These are phyloP conservation scores for Solanum bukasovii DNA, from an alignment of 257 asterid genomes.

Conservation along the genomic window DNA sequence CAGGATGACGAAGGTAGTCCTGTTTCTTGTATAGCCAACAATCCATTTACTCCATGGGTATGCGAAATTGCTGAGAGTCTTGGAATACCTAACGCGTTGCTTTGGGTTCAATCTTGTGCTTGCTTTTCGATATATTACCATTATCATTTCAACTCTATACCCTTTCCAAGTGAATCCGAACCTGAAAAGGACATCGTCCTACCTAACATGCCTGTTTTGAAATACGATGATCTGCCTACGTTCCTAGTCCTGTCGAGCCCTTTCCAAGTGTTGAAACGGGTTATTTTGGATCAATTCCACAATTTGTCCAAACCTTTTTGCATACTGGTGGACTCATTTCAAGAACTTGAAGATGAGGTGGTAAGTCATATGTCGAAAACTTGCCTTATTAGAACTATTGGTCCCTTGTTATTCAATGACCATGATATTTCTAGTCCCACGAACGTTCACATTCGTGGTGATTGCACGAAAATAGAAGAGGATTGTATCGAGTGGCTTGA, in stretches of 20 bases:
- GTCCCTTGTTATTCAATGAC: neutral
- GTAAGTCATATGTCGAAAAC: neutral
- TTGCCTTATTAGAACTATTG: neutral
- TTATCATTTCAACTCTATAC: neutral
- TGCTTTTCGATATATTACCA: neutral
- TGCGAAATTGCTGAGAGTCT: neutral
- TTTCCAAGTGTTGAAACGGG: neutral
- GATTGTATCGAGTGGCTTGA: slow-evolving; percentile 1
- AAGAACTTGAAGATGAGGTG: neutral
- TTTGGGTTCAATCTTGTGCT: slow-evolving; percentile 1
- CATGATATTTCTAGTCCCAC: neutral
- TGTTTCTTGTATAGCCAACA: neutral
- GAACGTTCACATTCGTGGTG: neutral
- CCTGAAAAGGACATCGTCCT: neutral
- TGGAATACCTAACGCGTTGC: neutral
- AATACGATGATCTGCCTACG: slow-evolving; percentile 2
- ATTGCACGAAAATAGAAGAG: neutral
- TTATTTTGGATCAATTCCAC: neutral
- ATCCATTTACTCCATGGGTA: slow-evolving; percentile 5
- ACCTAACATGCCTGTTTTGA: neutral
- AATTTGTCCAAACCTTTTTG: slow-evolving; percentile 4
- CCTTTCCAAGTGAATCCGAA: neutral
- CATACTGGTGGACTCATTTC: neutral
- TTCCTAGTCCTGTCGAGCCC: neutral
- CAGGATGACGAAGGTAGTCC: neutral